Base-by-base conservation (phyloP, 345 rosid species). In the Iberis pinnata region DNA sequence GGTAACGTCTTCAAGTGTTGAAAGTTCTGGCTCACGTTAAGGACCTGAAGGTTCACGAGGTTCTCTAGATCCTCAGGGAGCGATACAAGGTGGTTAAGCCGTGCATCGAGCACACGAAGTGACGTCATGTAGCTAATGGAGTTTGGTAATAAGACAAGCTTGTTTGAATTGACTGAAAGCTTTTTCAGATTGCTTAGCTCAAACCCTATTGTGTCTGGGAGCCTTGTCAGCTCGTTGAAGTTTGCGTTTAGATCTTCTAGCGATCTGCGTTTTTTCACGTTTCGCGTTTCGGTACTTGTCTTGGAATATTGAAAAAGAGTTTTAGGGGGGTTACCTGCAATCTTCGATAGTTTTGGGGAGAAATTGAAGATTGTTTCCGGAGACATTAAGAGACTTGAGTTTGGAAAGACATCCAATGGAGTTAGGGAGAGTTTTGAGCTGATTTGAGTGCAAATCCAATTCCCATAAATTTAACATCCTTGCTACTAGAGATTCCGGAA, bases 21-120 rank as follows among this genome's bases (percentile, higher is more conserved):
- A 60, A 88, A 88, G 63, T 88, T 88, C 43, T 84, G 95, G 65
- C 97, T 84, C 4, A 88, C 72, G 17, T 88, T 88, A 5, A 88
- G 84, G 27, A 75, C 60, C 65, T 84, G 65, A 1, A 88, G 71
- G 57, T 77, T 78, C 66, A 78, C 69, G 8, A 84, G 70, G 52
- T 79, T 88, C 67, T 84, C 95, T 0, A 88, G 29, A 64, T 78
- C 88, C 6, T 78, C 80, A 0, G 96, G 95, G 13, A 88, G 81
- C 7, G 76, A 19, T 22, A 73, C 63, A 6, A 88, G 83, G 69
- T 82, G 76, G 65, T 88, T 88, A 8, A 88, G 81, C 19, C 92
- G 79, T 0, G 78, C 92, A 10, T 85, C 97, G 0, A 85, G 62
- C 33, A 54, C 56, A 58, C 68, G 75, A 1, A 88, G 73, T 26